Conservation (phyloP, 441 rosid genomes). For the Macaranga tanarius region DNA sequence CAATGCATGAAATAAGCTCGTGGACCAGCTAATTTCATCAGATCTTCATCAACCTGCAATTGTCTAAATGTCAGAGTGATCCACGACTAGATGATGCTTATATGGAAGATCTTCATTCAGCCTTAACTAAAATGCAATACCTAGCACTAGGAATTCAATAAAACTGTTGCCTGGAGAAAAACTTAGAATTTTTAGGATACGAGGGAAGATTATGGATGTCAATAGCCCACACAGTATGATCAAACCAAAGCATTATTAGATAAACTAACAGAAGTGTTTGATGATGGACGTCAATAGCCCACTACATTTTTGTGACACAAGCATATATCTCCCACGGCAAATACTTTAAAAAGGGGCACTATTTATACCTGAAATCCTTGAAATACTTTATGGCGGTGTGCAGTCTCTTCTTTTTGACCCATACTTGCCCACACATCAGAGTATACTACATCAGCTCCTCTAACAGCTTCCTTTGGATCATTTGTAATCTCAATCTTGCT, state of each 20-base stretch:
- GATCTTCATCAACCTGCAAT: slow-evolving; percentile 77
- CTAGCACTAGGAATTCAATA: background rate
- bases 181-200: background rate
- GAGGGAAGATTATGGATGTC: background rate
- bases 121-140: too few relatives aligned
- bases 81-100: background rate
- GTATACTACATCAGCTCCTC: slow-evolving; percentile 94
- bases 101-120: background rate
- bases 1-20: slow-evolving; percentile 97
- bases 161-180: background rate
- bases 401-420: slow-evolving; percentile 99
- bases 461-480: slow-evolving; percentile 86
- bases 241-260: background rate
- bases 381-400: slow-evolving; percentile 72
- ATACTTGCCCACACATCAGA: slow-evolving; percentile 99
- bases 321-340: background rate
- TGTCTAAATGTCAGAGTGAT: slow-evolving; percentile 1
- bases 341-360: background rate
- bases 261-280: background rate
- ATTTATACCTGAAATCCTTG: slow-evolving; percentile 90
- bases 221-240: background rate
- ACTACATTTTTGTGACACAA: background rate
- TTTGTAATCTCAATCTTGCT: slow-evolving; percentile 91
- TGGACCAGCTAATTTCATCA: slow-evolving; percentile 86
- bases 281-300: too few relatives aligned